A percentile compares a stretch with the other conserved stretches of the same genome.
Conservation (phyloP, 2,329 filamentous ascomycete genomes). For the Trichoderma asperellum region DNA sequence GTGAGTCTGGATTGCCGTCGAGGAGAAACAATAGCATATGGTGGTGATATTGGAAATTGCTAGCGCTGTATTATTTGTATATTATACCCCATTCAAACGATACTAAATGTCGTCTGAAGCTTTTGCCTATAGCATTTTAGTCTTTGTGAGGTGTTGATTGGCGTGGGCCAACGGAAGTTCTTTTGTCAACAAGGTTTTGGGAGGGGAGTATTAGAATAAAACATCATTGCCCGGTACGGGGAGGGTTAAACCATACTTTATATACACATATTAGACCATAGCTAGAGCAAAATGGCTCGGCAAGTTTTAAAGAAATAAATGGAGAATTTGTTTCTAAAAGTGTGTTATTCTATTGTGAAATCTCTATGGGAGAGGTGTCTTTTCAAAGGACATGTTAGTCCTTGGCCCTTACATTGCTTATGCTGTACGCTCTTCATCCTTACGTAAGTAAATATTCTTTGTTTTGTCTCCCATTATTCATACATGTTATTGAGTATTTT, state of each 20-base stretch:
- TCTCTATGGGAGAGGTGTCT: neutral
- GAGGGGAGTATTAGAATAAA: neutral
- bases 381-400: neutral
- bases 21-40: slow-evolving; percentile 15
- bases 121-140: slow-evolving; percentile 19
- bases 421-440: neutral
- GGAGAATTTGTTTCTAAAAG: neutral
- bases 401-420: neutral
- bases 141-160: slow-evolving; percentile 1
- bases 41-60: neutral
- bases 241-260: neutral
- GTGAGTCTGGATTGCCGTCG: neutral
- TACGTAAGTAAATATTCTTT: neutral
- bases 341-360: neutral
- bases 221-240: neutral
- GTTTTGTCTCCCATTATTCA: neutral
- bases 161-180: neutral
- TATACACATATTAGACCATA: neutral
- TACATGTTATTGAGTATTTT: neutral
- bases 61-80: slow-evolving; percentile 25
- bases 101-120: slow-evolving; percentile 4
- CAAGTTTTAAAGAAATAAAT: neutral
- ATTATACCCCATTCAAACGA: slow-evolving; percentile 25
- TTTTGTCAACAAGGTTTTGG: neutral
- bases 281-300: neutral